Evolutionary conservation across 306 rosid genomes (phyloP), one percentile per base, ranked within the genome.

Genomic region (Corylus avellana): DNA sequence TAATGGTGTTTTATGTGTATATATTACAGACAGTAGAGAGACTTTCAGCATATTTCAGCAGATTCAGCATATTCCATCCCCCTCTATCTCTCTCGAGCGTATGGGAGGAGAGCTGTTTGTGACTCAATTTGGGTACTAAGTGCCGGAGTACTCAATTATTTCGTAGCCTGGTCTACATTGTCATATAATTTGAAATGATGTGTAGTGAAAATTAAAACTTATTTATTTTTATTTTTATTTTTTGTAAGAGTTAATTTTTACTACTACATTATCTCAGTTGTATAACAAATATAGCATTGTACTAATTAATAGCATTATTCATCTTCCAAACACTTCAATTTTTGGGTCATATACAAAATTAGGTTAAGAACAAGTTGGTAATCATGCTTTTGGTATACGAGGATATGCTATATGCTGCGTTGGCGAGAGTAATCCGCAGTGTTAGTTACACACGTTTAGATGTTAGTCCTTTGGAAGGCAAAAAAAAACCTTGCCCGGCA

Each of bases 11-110:
- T 9, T 49, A 1, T 49, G 5, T 54, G 29, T 32, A 47, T 20
- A 12, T 44, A 17, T 5, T 25, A 32, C 3, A 8, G 29, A 10
- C 32, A 2, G 44, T 27, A 54, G 0, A 39, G 50, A 51, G 66
- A 37, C 63, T 58, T 32, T 22, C 20, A 73, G 76, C 84, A 72
- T 76, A 84, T 76, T 56, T 32, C 44, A 57, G 22, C 66, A 8
- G 35, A 51, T 18, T 12, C 18, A 35, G 63, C 75, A 75, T 80
- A 75, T 68, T 54, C 79, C 25, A 22, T 22, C 25, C 25, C 25
- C 25, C 25, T 22, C 25, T 22, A 22, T 22, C 25, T 22, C 25
- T 22, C 25, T 22, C 25, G 0, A 22, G 25, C 0, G 25, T 22
- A 22, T 22, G 25, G 25, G 25, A 22, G 25, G 25, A 42, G 46